Percentiles rank a stretch among this genome's conserved stretches.
Conservation (phyloP, 306 rosid genomes). For the Hylodesmum podocarpum region DNA sequence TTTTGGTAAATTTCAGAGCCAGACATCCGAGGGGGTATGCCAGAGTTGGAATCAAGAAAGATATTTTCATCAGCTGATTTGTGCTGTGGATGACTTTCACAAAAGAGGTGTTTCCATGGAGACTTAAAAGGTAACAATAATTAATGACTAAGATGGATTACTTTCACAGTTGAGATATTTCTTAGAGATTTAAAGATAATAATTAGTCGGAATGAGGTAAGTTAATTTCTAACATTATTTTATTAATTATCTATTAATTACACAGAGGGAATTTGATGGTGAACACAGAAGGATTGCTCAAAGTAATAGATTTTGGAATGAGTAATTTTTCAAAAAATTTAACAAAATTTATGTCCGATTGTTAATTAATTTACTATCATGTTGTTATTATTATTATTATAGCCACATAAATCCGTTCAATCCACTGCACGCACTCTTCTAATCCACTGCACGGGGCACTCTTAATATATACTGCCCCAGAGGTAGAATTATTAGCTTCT, state of each 20-base stretch:
- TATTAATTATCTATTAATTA: slow-evolving; percentile 10
- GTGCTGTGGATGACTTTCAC: slow-evolving; percentile 76
- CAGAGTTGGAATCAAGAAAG: slow-evolving; percentile 72
- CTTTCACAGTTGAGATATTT: too few relatives aligned
- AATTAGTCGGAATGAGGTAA: too few relatives aligned
- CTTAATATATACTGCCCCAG: slow-evolving; percentile 82
- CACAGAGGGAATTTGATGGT: slow-evolving; percentile 79
- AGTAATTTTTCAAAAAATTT: slow-evolving; percentile 29
- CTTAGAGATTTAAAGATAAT: too few relatives aligned
- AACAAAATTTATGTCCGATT: neutral
- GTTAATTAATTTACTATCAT: slow-evolving; percentile 19
- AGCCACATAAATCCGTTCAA: slow-evolving; percentile 77
- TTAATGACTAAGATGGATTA: too few relatives aligned
- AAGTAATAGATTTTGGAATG: slow-evolving; percentile 77
- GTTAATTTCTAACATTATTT: too few relatives aligned
- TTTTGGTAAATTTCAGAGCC: neutral
- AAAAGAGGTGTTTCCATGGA: slow-evolving; percentile 74
- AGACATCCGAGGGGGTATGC: neutral
- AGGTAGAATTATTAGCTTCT: slow-evolving; percentile 57
- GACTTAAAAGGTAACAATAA: slow-evolving; percentile 67
- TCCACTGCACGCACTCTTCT: too few relatives aligned
- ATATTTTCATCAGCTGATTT: slow-evolving; percentile 78
- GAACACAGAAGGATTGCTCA: slow-evolving; percentile 57
- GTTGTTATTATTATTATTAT: slow-evolving; percentile 1
- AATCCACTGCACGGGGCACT: slow-evolving; percentile 72